Evolutionary conservation across 495 filamentous ascomycete genomes (phyloP).

Genomic region (Hypoxylon crocopeplum): DNA sequence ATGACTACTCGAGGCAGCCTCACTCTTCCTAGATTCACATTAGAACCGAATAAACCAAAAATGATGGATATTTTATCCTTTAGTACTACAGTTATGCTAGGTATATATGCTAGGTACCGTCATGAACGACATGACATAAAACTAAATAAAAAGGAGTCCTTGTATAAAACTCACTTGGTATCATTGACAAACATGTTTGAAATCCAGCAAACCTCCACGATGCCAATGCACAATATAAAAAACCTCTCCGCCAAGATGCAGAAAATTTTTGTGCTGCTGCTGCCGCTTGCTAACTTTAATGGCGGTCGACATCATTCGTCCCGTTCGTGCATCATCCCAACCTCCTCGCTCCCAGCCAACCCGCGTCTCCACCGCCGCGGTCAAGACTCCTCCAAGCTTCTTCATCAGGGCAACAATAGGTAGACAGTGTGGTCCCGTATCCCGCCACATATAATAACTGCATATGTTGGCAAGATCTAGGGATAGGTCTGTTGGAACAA

Average conservation of each 20-base stretch:
- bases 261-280: conserved; percentile 1
- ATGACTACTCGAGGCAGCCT: too few relatives aligned
- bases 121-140: conserved; percentile 6
- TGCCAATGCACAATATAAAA: conserved; percentile 6
- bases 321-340: conserved; percentile 28
- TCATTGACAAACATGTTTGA: conserved; percentile 32
- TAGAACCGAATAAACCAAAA: neutral
- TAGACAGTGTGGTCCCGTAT: too few relatives aligned
- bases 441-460: too few relatives aligned
- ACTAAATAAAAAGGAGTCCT: conserved; percentile 7
- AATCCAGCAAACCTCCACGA: conserved; percentile 25
- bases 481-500: too few relatives aligned
- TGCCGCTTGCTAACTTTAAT: conserved; percentile 15
- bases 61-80: too few relatives aligned
- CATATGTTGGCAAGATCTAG: too few relatives aligned
- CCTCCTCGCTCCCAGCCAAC: conserved; percentile 11
- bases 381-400: too few relatives aligned
- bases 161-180: conserved; percentile 22
- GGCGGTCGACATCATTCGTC: conserved; percentile 14
- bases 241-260: conserved; percentile 2
- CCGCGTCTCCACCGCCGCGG: conserved; percentile 26
- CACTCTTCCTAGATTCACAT: too few relatives aligned
- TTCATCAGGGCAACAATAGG: too few relatives aligned
- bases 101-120: conserved; percentile 12
- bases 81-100: neutral